These are phyloP conservation scores for Colletotrichum sp. DNA, from an alignment of 2,329 filamentous ascomycete genomes.

Conservation along the genomic window DNA sequence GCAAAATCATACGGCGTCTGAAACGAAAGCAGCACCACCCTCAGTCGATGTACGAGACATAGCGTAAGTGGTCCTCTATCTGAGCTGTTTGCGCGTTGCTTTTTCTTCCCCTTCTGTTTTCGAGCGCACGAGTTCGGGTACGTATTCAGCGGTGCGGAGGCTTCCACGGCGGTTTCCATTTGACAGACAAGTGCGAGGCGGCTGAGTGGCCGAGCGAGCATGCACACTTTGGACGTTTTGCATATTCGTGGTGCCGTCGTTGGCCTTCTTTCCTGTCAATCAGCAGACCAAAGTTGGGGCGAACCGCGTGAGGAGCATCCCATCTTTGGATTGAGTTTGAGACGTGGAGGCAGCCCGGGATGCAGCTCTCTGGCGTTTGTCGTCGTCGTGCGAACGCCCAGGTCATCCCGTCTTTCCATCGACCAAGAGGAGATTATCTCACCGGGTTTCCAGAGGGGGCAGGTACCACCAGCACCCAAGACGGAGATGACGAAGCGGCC, in stretches of 20 bases:
- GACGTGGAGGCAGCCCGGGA: neutral
- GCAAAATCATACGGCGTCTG: neutral
- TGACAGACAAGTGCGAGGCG: neutral
- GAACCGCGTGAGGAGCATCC: neutral
- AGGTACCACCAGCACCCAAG: conserved; percentile 7
- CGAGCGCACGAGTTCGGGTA: neutral
- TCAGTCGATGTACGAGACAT: neutral
- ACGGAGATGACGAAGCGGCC: conserved; percentile 7
- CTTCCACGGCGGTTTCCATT: neutral
- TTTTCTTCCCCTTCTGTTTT: neutral
- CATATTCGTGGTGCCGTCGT: neutral
- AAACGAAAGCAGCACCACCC: neutral
- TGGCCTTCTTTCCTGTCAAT: neutral
- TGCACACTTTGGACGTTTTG: neutral
- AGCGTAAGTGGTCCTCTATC: neutral
- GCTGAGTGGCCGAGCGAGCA: neutral
- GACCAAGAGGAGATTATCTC: neutral
- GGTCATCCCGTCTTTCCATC: neutral
- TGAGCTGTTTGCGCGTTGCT: conserved; percentile 9
- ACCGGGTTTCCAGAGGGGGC: conserved; percentile 10
- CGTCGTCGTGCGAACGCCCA: neutral
- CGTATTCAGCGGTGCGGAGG: neutral
- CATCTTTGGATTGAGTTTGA: conserved; percentile 12
- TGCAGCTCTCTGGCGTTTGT: neutral
- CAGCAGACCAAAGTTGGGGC: neutral